Percentiles rank a stretch among this genome's conserved stretches.
Conservation (phyloP, 768 basidiomycete species). For the Boletus reticulatus region DNA sequence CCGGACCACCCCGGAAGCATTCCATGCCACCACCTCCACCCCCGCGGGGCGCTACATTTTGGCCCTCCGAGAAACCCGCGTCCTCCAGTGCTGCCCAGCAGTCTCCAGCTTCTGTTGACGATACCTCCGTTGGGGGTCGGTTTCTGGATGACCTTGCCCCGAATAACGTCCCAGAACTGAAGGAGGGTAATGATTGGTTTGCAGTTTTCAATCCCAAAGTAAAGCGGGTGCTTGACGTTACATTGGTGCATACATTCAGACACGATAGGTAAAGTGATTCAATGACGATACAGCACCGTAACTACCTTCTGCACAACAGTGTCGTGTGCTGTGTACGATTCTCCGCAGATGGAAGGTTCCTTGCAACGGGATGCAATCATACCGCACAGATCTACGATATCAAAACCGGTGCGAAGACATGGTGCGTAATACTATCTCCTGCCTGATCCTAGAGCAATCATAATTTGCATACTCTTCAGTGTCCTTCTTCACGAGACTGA, state of each 20-base stretch:
- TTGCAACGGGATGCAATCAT: constrained; percentile 95
- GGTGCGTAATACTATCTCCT: constrained; percentile 46
- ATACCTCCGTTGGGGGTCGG: constrained; percentile 27
- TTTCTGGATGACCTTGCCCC: constrained; percentile 36
- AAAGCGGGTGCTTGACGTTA: constrained; percentile 76
- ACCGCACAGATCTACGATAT: constrained; percentile 95
- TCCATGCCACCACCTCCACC: constrained; percentile 33
- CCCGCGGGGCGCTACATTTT: constrained; percentile 31
- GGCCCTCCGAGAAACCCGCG: constrained; percentile 32
- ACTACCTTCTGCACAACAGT: constrained; percentile 33
- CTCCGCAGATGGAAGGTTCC: constrained; percentile 87
- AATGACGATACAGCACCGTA: background rate
- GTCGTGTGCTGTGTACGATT: constrained; percentile 91
- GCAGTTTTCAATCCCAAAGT: constrained; percentile 82
- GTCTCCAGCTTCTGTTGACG: constrained; percentile 23
- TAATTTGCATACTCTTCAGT: constrained; percentile 35
- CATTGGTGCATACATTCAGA: constrained; percentile 79
- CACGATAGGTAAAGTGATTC: constrained; percentile 71
- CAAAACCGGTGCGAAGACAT: constrained; percentile 79
- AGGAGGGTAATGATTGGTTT: constrained; percentile 86
- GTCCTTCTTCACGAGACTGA: constrained; percentile 74
- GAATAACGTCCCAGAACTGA: constrained; percentile 30
- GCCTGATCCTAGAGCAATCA: constrained; percentile 4
- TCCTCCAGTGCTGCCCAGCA: constrained; percentile 27
- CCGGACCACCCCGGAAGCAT: constrained; percentile 34